Evolutionary conservation across 1,139 yeast genomes (phyloP).

Genomic region (Suzukiozyma palmioleophila): DNA sequence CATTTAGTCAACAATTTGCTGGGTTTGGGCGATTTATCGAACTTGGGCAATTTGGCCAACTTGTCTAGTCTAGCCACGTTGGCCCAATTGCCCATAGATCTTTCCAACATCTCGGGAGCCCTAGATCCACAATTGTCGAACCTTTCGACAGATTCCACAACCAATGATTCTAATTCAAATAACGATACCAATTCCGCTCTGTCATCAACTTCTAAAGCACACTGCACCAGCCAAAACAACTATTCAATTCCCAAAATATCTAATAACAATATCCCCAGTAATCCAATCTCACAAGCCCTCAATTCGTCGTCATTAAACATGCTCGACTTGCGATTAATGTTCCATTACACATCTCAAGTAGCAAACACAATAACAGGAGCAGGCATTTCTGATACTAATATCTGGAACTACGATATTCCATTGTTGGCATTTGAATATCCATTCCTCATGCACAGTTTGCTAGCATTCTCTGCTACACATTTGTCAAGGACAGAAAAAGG

Average conservation of each 20-base stretch:
- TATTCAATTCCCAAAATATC: slow-evolving; percentile 22
- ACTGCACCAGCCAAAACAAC: slow-evolving; percentile 1
- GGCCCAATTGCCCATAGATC: slow-evolving; percentile 43
- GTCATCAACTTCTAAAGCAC: slow-evolving; percentile 2
- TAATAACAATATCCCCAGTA: slow-evolving; percentile 18
- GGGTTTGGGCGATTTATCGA: slow-evolving; percentile 34
- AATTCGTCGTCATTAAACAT: slow-evolving; percentile 48
- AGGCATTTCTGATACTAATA: slow-evolving; percentile 80
- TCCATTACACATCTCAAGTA: slow-evolving; percentile 81
- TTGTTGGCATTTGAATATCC: slow-evolving; percentile 85
- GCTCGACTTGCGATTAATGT: slow-evolving; percentile 75
- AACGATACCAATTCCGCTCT: slow-evolving; percentile 1
- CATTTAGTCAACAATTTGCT: slow-evolving; percentile 43
- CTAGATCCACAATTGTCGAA: slow-evolving; percentile 19
- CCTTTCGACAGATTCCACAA: slow-evolving; percentile 2
- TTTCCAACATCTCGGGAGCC: slow-evolving; percentile 32
- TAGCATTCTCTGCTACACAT: slow-evolving; percentile 92
- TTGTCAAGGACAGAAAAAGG: slow-evolving; percentile 73
- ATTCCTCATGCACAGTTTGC: slow-evolving; percentile 83
- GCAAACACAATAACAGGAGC: slow-evolving; percentile 87
- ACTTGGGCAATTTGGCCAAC: slow-evolving; percentile 37
- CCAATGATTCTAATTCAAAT: slow-evolving; percentile 4
- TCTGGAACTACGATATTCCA: slow-evolving; percentile 88
- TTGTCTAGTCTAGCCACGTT: slow-evolving; percentile 39
- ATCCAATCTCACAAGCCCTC: slow-evolving; percentile 14